Base-by-base conservation (phyloP, 352 stramenopile genomes). In the Globisporangium cylindrosporum region DNA sequence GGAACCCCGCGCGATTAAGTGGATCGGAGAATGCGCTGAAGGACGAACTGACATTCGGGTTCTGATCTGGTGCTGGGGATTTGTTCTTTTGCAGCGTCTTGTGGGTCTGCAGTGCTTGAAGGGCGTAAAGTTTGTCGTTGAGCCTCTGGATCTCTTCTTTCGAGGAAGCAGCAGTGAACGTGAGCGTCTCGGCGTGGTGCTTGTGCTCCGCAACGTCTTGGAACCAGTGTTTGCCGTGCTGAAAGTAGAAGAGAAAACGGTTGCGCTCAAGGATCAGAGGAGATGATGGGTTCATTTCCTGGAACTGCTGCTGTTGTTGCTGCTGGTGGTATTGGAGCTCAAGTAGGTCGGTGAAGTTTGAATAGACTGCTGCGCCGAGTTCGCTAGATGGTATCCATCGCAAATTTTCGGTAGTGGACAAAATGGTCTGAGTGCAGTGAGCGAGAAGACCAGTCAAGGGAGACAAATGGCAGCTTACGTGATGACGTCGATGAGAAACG, bases 151-250 rank as follows among this genome's bases (percentile, higher is more conserved):
- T 63, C 62, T 89, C 81, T 29, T 74, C 75, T 41, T 82, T 79
- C 20, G 68, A 71, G 0, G 73, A 43, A 32, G 66, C 54, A 1
- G 58, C 59, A 18, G 68, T 69, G 29, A 51, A 70, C 9, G 72
- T 63, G 9, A 79, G 65, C 8, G 49, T 76, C 18, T 78, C 63
- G 8, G 29, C 61, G 5, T 62, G 49, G 20, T 67, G 64, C 62
- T 83, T 75, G 24, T 85, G 68, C 14, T 54, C 59, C 1, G 51
- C 66, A 9, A 81, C 56, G 24, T 76, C 75, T 10, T 84, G 75
- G 27, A 84, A 87, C 79, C 79, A 87, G 66, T 70, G 73, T 34
- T 72, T 71, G 1, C 79, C 83, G 38, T 78, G 75, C 55, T 89
- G 69, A n/a, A 89, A 83, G 59, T 80, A 81, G 10, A 81, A 60